Evolutionary conservation across 2,329 filamentous ascomycete genomes (phyloP), one percentile per base, ranked within the genome.

Genomic region (Aspergillus fructus): DNA sequence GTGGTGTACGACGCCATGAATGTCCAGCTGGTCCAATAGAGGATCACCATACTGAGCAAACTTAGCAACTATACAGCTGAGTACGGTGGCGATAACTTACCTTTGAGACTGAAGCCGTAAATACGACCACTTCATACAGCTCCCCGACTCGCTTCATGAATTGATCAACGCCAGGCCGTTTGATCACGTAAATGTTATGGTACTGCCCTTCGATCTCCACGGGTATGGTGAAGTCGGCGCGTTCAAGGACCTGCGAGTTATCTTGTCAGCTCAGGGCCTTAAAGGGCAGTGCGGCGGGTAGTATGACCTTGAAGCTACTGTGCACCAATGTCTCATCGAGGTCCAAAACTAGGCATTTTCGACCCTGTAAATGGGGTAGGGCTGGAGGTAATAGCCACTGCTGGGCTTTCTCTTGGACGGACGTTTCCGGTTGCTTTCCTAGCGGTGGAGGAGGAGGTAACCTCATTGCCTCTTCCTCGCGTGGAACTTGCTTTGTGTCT

Each of bases 61-160:
- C 27, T 62, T 52, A 69, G 66, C 52, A 33, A 39, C 37, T 23
- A 39, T 42, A 24, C 12, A 21, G 17, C 24, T 7, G 2, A n/a
- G 9, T 42, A 12, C 13, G 54, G 17, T 45, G 37, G 24, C 23
- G 9, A 34, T n/a, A n/a, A 73, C 80, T 65, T 78, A 93, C 91
- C 85, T 99, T 99, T 41, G 94, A 97, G 51, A 99, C 94, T 8
- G 94, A 99, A 53, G 94, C 94, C 41, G 94, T 99, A 73, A 99
- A 99, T 46, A 99, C 93, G 24, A 99, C 94, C 49, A 99, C 93
- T 78, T 99, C 94, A 70, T 97, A 99, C 49, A 99, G 82, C 77
- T 99, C 94, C 49, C 94, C 94, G 37, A 99, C 93, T 59, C 94
- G 84, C 81, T 97, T 97, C 91, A 99, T 97, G 76, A 99, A 99